phyloP scores from a whole-genome alignment of 495 filamentous ascomycete genomes.

The Penicillium canariense region DNA sequence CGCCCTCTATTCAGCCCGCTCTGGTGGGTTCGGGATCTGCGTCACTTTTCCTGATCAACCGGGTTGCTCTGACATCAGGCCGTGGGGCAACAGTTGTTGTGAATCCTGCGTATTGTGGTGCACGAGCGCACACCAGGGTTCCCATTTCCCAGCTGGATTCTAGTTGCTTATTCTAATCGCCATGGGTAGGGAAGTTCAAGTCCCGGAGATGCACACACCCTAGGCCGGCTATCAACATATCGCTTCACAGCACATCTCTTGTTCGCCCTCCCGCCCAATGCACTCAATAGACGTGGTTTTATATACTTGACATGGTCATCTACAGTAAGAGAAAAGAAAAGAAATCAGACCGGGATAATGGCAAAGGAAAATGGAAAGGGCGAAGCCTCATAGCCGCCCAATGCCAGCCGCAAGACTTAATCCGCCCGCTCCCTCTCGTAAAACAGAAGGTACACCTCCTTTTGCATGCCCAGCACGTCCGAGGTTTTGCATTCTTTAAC shows the following conservation, averaged over 20 bases:
- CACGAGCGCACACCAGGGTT: no score
- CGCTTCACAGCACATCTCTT: background rate
- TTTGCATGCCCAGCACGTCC: constrained; percentile 90
- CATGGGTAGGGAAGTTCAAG: no score
- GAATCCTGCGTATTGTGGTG: no score
- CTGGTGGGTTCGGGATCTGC: no score
- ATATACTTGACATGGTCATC: constrained; percentile 7
- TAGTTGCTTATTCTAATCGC: no score
- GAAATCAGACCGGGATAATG: background rate
- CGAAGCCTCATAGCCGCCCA: constrained; percentile 1
- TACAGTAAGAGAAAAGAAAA: background rate
- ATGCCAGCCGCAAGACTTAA: constrained; percentile 3
- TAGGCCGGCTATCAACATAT: background rate
- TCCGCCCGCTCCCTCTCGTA: constrained; percentile 74
- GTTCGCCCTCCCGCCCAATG: background rate
- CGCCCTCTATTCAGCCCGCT: no score
- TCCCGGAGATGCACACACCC: no score
- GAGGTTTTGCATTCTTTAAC: constrained; percentile 88
- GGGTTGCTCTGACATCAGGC: no score
- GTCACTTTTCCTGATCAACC: no score
- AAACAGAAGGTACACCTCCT: constrained; percentile 93
- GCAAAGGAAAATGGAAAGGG: background rate
- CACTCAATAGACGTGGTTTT: background rate
- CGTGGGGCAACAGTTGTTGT: no score
- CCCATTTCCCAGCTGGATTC: no score